phyloP scores from a whole-genome alignment of 2,329 filamentous ascomycete genomes.

The Thelonectria olida region DNA sequence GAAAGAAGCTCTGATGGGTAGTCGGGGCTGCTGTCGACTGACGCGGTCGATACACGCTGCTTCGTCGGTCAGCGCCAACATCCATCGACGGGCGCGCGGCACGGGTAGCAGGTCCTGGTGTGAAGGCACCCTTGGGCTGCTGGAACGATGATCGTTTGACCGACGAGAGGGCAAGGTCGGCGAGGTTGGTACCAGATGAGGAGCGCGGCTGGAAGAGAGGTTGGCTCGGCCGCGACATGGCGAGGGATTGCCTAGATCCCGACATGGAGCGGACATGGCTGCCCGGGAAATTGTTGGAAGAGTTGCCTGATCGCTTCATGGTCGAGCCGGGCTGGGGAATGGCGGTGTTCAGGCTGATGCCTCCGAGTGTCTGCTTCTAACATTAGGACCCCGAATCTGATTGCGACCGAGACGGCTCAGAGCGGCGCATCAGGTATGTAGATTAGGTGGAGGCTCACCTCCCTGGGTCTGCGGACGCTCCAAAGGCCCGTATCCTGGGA shows the following conservation, averaged over 20 bases:
- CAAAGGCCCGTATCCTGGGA: conserved; percentile 89
- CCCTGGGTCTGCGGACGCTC: conserved; percentile 90
- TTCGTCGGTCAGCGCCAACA: conserved; percentile 65
- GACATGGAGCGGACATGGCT: conserved; percentile 86
- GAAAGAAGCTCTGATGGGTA: conserved; percentile 92
- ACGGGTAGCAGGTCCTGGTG: conserved; percentile 60
- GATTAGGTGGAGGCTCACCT: conserved; percentile 79
- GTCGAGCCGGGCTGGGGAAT: conserved; percentile 93
- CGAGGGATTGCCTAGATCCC: conserved; percentile 85
- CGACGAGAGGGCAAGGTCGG: conserved; percentile 82
- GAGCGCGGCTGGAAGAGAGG: conserved; percentile 87
- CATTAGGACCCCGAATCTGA: conserved; percentile 27
- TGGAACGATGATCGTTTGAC: conserved; percentile 85
- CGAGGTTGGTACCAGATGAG: conserved; percentile 83
- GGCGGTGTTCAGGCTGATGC: conserved; percentile 81
- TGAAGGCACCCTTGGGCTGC: conserved; percentile 74
- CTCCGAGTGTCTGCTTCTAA: conserved; percentile 77
- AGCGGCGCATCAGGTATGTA: conserved; percentile 22
- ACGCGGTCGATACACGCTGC: conserved; percentile 82
- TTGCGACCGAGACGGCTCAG: conserved; percentile 27
- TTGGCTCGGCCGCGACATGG: conserved; percentile 83
- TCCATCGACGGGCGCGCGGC: conserved; percentile 56
- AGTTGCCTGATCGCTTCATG: conserved; percentile 86
- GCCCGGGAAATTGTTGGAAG: conserved; percentile 67
- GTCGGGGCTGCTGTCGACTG: conserved; percentile 74